phyloP scores from a whole-genome alignment of 441 rosid species.

The Gossypium laxum region DNA sequence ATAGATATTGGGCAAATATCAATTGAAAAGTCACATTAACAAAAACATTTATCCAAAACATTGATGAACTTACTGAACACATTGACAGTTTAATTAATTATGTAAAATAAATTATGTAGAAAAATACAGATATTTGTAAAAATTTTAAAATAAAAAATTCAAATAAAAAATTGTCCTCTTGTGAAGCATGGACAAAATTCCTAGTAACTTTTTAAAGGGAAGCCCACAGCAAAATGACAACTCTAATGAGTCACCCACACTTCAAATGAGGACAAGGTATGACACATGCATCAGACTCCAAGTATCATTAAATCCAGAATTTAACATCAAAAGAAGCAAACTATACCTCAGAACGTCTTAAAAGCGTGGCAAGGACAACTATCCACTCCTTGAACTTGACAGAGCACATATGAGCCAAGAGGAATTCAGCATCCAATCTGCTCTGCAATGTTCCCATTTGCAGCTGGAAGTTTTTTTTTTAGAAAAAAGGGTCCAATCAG shows the following conservation, averaged over 20 bases:
- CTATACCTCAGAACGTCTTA: constrained; percentile 79
- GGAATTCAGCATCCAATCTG: constrained; percentile 88
- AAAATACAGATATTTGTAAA: not conserved
- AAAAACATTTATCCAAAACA: not conserved
- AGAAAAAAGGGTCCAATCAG: not conserved
- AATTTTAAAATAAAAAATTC: not conserved
- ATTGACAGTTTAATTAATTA: not conserved
- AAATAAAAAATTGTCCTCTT: not conserved
- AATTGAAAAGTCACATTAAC: not conserved
- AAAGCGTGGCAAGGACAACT: constrained; percentile 87
- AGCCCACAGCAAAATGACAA: not conserved
- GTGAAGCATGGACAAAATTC: not conserved
- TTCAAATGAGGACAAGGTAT: not conserved
- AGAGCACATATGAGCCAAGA: constrained; percentile 96
- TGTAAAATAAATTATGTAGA: not conserved
- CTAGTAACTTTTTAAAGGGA: not conserved
- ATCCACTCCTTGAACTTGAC: constrained; percentile 98
- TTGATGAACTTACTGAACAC: not conserved
- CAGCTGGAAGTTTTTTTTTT: constrained; percentile 41
- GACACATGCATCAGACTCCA: not conserved
- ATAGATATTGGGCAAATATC: not conserved
- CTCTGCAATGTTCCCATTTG: constrained; percentile 90
- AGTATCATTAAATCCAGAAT: not conserved
- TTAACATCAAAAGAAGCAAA: constrained; percentile 2
- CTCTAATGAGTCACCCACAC: not conserved